Evolutionary conservation across 2,329 filamentous ascomycete species (phyloP).

Genomic region (Colletotrichum kahawae): DNA sequence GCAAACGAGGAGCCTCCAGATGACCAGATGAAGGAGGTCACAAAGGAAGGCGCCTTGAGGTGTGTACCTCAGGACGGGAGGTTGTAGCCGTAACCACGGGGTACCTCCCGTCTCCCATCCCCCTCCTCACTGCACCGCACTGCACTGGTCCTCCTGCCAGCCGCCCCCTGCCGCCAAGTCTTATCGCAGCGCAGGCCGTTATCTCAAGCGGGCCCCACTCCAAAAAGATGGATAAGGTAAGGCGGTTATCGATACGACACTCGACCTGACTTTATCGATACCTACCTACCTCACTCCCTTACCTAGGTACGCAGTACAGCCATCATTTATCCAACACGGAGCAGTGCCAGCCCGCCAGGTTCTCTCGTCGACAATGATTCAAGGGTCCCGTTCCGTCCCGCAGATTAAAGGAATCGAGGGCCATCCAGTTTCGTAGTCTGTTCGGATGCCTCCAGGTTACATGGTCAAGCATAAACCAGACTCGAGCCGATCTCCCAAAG

Average conservation of each 20-base stretch:
- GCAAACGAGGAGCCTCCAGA: not conserved
- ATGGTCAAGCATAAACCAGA: slow-evolving; percentile 18
- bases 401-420: slow-evolving; percentile 1
- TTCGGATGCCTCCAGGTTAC: slow-evolving; percentile 13
- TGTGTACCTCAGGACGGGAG: not conserved
- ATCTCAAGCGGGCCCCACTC: not conserved
- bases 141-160: not conserved
- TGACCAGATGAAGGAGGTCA: not conserved
- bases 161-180: not conserved
- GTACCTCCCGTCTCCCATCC: not conserved
- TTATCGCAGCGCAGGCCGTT: slow-evolving; percentile 10
- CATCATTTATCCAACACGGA: not conserved
- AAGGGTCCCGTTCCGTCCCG: slow-evolving; percentile 5
- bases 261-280: not conserved
- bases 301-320: not conserved
- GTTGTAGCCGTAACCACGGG: not conserved
- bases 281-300: not conserved
- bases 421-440: slow-evolving; percentile 2
- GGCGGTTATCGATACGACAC: not conserved
- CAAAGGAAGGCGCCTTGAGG: not conserved
- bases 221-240: not conserved
- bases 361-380: not conserved
- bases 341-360: not conserved
- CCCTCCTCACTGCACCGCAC: not conserved
- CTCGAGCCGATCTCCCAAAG: slow-evolving; percentile 3